Evolutionary conservation across 2,329 filamentous ascomycete genomes (phyloP), one percentile per base, ranked within the genome.

Genomic region (Hypoxylon sp.): DNA sequence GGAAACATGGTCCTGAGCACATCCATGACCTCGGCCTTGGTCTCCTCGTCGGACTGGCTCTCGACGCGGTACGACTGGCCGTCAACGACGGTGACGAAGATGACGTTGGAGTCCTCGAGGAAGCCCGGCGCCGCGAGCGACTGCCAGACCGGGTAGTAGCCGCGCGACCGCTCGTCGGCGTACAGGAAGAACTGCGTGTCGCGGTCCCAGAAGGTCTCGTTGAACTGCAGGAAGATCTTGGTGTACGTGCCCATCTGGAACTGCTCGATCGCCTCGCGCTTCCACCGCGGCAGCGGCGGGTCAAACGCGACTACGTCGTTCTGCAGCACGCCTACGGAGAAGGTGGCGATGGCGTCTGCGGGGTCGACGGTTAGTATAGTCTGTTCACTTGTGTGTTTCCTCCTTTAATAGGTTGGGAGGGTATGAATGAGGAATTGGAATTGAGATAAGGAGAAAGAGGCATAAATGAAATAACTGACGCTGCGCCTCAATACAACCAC

Each of bases 191-290:
- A 81, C 62, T 81, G 71, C 0, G 70, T 75, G 13, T 77, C 72
- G 0, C 73, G 67, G 64, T 75, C 79, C 88, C 88, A 90, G 72
- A 90, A 91, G 0, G 84, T 82, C 51, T 86, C 77, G 58, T 86
- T 78, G 72, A 90, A 90, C 60, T 89, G 87, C 58, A 88, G 75
- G 73, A 90, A 90, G 59, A 90, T 83, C 69, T 91, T 91, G 48
- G 87, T 90, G 73, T 90, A 91, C 0, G 86, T 89, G 5, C 84
- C 88, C 83, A 90, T 89, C 59, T 79, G 77, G 69, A 89, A 89
- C 31, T 81, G 84, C 2, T 83, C 79, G 48, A 90, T 88, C 0
- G 85, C 83, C 2, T 79, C 79, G 11, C 80, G 76, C 71, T 91
- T 90, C 88, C 87, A 90, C 2, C 71, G 71, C 0, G 88, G 88